Evolutionary conservation across 2,329 filamentous ascomycete species (phyloP), one percentile per base, ranked within the genome.

Genomic region (Dryadomyces sulphureus): DNA sequence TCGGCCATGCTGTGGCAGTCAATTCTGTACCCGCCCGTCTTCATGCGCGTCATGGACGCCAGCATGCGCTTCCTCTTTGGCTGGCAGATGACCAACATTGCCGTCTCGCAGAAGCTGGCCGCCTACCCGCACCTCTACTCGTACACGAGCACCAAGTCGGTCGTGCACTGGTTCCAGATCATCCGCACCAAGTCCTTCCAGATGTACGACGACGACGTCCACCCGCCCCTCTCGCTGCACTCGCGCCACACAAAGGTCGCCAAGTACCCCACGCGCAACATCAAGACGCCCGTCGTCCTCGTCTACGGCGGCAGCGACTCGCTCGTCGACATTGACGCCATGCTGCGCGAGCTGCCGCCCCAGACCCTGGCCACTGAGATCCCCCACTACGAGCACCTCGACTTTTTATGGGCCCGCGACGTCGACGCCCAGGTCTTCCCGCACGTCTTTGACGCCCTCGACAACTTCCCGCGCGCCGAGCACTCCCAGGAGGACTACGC

Each of bases 101-200:
- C 78, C 8, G 66, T 77, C 1, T 80, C 82, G 48, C 92, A 98
- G 62, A 98, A 98, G 59, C 75, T 98, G 17, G 92, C 92, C 2
- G 88, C 88, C 1, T 98, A 98, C 60, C 83, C 90, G 9, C 92
- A 98, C 65, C 68, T 98, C 0, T 98, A 94, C 66, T 95, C 89
- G 0, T 96, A 90, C 61, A 95, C 90, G 0, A 94, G 86, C 60
- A 94, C 88, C 48, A 98, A 98, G 65, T 89, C 82, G 19, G 88
- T 98, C 8, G 92, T 98, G 0, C 92, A 98, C 60, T 98, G 92
- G 92, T 98, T 98, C 61, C 92, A 98, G 60, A 95, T 98, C 59
- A 98, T 98, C 56, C 82, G 92, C 53, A 95, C 90, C 57, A 85
- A 87, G 56, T 88, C 79, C 22, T 96, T 98, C 62, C 92, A 98